phyloP scores from a whole-genome alignment of 2,329 filamentous ascomycete genomes.

The Tympanopsis confertula region DNA sequence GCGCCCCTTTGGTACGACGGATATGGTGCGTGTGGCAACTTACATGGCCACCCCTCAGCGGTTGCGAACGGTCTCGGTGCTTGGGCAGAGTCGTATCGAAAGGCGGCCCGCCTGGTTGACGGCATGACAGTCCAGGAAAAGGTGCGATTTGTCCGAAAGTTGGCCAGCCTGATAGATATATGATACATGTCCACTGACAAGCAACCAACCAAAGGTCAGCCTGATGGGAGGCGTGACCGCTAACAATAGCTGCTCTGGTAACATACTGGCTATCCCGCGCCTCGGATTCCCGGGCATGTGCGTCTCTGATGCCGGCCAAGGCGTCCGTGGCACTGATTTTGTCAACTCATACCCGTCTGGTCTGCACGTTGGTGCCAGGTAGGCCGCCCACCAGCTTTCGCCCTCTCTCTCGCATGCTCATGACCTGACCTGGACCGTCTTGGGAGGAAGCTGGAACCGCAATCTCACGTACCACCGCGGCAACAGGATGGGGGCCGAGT shows the following conservation, averaged over 20 bases:
- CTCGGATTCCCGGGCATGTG: slow-evolving; percentile 31
- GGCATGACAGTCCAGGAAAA: slow-evolving; percentile 69
- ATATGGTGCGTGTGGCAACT: background rate
- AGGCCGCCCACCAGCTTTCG: slow-evolving; percentile 1
- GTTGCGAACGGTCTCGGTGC: slow-evolving; percentile 45
- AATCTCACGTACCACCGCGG: slow-evolving; percentile 30
- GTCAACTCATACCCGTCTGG: slow-evolving; percentile 14
- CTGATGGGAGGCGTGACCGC: slow-evolving; percentile 55
- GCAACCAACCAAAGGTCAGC: slow-evolving; percentile 35
- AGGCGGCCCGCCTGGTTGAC: slow-evolving; percentile 57
- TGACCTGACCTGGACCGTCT: slow-evolving; percentile 38
- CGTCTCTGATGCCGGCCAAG: slow-evolving; percentile 30
- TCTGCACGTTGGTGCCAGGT: slow-evolving; percentile 23
- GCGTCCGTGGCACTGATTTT: slow-evolving; percentile 27
- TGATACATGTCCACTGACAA: slow-evolving; percentile 1
- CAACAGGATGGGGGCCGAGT: slow-evolving; percentile 19
- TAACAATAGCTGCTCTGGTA: slow-evolving; percentile 32
- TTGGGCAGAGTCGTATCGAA: slow-evolving; percentile 57
- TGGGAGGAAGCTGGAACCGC: slow-evolving; percentile 63
- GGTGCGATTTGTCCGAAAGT: slow-evolving; percentile 17
- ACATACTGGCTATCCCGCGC: slow-evolving; percentile 22
- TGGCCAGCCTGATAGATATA: background rate
- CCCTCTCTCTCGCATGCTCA: slow-evolving; percentile 13
- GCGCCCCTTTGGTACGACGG: background rate
- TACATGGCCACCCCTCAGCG: slow-evolving; percentile 16